Evolutionary conservation across 352 stramenopile species (phyloP).

Genomic region (Pythium pyrilobum): DNA sequence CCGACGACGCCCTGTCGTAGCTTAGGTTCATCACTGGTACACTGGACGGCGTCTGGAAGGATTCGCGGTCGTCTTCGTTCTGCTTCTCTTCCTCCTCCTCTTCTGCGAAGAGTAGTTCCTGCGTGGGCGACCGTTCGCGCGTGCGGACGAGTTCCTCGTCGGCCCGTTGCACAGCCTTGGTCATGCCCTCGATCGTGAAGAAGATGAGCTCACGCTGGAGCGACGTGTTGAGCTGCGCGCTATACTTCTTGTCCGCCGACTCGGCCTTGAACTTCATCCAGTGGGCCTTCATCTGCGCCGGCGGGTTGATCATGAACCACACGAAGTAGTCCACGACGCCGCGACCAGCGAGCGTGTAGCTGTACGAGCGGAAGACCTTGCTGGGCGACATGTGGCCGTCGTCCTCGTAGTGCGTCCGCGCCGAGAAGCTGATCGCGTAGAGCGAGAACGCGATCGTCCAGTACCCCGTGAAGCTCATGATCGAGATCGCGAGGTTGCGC

Average conservation of each 20-base stretch:
- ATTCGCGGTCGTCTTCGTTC: background rate
- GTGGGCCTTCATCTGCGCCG: conserved; percentile 39
- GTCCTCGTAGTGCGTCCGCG: conserved; percentile 35
- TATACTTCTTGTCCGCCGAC: conserved; percentile 77
- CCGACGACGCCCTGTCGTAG: too few relatives aligned
- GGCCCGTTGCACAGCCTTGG: conserved; percentile 55
- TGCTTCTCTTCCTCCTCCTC: conserved; percentile 10
- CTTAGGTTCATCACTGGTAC: conserved; percentile 14
- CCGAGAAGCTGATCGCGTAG: conserved; percentile 72
- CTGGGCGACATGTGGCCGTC: conserved; percentile 36
- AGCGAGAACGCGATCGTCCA: conserved; percentile 81
- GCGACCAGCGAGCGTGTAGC: conserved; percentile 60
- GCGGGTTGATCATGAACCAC: conserved; percentile 84
- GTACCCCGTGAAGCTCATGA: conserved; percentile 79
- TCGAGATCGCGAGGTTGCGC: conserved; percentile 67
- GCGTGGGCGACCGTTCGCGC: conserved; percentile 42
- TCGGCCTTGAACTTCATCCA: conserved; percentile 78
- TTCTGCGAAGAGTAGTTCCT: conserved; percentile 29
- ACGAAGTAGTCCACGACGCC: conserved; percentile 76
- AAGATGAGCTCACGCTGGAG: conserved; percentile 86
- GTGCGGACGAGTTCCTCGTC: conserved; percentile 54
- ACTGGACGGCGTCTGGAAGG: conserved; percentile 7
- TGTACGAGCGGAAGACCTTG: conserved; percentile 59
- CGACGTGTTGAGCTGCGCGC: conserved; percentile 82
- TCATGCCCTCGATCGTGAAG: conserved; percentile 89